phyloP scores from a whole-genome alignment of 768 basidiomycete genomes.

The Gyrodon lividus region DNA sequence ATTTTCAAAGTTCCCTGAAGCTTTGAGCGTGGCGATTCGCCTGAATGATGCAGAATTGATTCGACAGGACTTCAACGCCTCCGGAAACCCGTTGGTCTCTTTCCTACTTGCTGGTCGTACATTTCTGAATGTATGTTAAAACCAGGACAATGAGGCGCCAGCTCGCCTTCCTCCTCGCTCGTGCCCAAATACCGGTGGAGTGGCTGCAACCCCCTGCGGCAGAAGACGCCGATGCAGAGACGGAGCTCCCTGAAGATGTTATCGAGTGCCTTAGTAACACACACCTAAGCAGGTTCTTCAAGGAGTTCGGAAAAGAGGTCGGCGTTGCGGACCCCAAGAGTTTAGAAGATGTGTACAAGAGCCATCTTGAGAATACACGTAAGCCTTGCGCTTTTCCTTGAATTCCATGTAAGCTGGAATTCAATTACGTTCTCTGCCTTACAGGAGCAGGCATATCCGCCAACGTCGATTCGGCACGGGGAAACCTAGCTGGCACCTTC shows the following conservation, averaged over 20 bases:
- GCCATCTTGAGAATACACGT: slow-evolving; percentile 90
- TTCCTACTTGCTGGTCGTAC: not conserved
- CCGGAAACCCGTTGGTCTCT: slow-evolving; percentile 75
- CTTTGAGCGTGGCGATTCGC: slow-evolving; percentile 80
- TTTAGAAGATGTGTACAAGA: slow-evolving; percentile 96
- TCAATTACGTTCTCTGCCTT: not conserved
- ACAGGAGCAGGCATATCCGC: slow-evolving; percentile 65
- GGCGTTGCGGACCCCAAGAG: slow-evolving; percentile 88
- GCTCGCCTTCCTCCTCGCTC: slow-evolving; percentile 89
- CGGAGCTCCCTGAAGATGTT: slow-evolving; percentile 77
- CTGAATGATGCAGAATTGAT: slow-evolving; percentile 80
- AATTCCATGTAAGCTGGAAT: not conserved
- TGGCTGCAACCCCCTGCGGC: slow-evolving; percentile 70
- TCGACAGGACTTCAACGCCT: slow-evolving; percentile 83
- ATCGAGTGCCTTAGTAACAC: slow-evolving; percentile 85
- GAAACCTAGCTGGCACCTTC: slow-evolving; percentile 93
- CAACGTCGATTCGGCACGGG: slow-evolving; percentile 89
- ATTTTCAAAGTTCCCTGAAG: slow-evolving; percentile 87
- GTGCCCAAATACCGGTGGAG: slow-evolving; percentile 86
- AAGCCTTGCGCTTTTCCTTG: slow-evolving; percentile 21
- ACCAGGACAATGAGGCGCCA: slow-evolving; percentile 87
- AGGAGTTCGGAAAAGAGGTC: slow-evolving; percentile 90
- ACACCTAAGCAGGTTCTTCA: slow-evolving; percentile 80
- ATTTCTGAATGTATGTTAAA: not conserved
- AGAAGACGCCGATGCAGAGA: slow-evolving; percentile 53